Conservation (phyloP, 2,329 filamentous ascomycete species). For the Scedosporium apiospermum region DNA sequence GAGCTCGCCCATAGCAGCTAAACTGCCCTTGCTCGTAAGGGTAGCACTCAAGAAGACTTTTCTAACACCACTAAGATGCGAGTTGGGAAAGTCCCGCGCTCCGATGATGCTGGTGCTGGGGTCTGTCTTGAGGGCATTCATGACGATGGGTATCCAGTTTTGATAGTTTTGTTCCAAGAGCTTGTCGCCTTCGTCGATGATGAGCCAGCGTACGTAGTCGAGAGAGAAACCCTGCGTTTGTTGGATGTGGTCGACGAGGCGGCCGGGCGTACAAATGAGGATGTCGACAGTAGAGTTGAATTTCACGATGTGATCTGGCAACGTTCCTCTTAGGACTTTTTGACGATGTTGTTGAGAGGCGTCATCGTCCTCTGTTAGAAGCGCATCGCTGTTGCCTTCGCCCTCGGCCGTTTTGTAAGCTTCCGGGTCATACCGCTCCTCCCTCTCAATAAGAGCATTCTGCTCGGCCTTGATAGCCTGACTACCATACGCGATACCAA, state of each 20-base stretch:
- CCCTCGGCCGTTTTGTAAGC: conserved; percentile 39
- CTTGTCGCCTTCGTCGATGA: conserved; percentile 91
- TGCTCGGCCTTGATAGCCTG: conserved; percentile 62
- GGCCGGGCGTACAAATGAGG: conserved; percentile 82
- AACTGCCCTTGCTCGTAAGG: conserved; percentile 77
- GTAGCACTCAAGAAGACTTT: conserved; percentile 89
- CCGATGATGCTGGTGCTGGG: background rate
- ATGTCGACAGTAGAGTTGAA: conserved; percentile 72
- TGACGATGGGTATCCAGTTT: conserved; percentile 71
- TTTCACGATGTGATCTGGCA: conserved; percentile 54
- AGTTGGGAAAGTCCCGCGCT: conserved; percentile 30
- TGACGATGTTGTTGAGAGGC: conserved; percentile 23
- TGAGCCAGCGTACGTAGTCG: conserved; percentile 71
- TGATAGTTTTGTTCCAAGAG: conserved; percentile 87
- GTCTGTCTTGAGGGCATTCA: conserved; percentile 29
- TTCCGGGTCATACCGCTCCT: conserved; percentile 53
- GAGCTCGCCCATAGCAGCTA: conserved; percentile 56
- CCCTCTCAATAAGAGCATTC: conserved; percentile 32
- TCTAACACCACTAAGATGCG: conserved; percentile 46
- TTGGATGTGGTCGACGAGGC: conserved; percentile 82
- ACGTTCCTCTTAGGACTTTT: conserved; percentile 13
- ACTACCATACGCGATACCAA: conserved; percentile 77
- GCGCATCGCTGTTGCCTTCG: conserved; percentile 22
- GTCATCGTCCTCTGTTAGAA: conserved; percentile 26
- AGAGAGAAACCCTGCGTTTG: conserved; percentile 75